Percentiles rank a stretch among this genome's conserved stretches.
Evolutionary conservation across 805 yeast genomes (phyloP).

Genomic region (Metschnikowia noctiluminum): DNA sequence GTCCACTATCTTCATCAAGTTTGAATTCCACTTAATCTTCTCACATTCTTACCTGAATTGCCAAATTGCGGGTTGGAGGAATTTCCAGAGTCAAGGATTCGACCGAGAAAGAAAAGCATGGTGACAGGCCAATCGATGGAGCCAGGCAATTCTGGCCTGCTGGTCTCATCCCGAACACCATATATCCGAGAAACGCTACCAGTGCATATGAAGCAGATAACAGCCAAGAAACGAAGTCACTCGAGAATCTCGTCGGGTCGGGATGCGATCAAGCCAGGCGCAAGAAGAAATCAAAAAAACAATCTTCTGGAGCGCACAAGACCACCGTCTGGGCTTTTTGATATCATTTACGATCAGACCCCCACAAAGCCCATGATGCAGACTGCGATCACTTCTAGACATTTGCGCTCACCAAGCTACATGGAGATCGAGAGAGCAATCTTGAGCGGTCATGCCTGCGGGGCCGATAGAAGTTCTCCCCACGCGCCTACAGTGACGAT

Average conservation of each 20-base stretch:
- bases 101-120: not conserved
- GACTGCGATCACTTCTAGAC: not conserved
- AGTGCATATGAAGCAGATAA: too few species aligned
- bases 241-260: too few species aligned
- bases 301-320: not conserved
- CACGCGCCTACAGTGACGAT: constrained; percentile 13
- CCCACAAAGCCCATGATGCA: constrained; percentile 1
- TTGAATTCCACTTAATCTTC: too few species aligned
- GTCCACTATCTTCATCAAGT: too few species aligned
- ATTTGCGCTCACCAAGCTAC: constrained; percentile 13
- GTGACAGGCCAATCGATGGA: constrained; percentile 8
- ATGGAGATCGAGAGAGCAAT: constrained; percentile 16
- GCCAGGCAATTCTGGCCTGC: constrained; percentile 10
- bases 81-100: too few species aligned
- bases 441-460: constrained; percentile 8
- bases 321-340: constrained; percentile 13
- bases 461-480: not conserved
- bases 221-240: too few species aligned
- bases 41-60: constrained; percentile 8
- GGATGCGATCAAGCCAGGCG: too few species aligned
- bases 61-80: too few species aligned
- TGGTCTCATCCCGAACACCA: constrained; percentile 7
- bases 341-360: constrained; percentile 12
- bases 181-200: not conserved
- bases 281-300: too few species aligned